Conservation (phyloP, 2,329 filamentous ascomycete species). For the Microdochium paspali region DNA sequence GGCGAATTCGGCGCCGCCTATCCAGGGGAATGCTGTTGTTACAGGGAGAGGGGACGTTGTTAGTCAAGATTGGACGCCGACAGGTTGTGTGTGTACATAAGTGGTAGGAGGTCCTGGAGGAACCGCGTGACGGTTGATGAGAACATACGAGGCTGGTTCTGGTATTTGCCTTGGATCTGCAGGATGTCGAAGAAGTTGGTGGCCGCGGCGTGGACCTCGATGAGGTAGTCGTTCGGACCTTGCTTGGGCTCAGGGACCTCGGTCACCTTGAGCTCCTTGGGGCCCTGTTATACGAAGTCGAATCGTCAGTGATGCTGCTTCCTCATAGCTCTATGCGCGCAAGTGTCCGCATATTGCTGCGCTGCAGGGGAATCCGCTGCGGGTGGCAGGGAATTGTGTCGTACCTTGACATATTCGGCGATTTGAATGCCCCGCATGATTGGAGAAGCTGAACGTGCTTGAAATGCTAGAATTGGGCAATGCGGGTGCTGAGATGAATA, state of each 20-base stretch:
- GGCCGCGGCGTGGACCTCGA: constrained; percentile 76
- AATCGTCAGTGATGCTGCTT: neutral
- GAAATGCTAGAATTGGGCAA: too few relatives aligned
- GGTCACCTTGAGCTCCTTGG: constrained; percentile 67
- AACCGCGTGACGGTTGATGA: too few relatives aligned
- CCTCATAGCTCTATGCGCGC: too few relatives aligned
- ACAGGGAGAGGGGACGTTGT: neutral
- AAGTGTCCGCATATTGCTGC: neutral
- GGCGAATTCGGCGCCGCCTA: constrained; percentile 79
- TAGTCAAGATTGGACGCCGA: neutral
- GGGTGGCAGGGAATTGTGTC: constrained; percentile 1
- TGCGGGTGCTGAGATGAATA: too few relatives aligned
- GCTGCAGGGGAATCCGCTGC: neutral
- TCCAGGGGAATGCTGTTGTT: constrained; percentile 64
- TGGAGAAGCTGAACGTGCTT: constrained; percentile 1
- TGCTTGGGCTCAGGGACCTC: constrained; percentile 68
- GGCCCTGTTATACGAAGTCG: constrained; percentile 46
- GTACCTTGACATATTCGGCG: constrained; percentile 64
- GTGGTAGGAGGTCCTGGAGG: too few relatives aligned
- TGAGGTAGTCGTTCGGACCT: constrained; percentile 66
- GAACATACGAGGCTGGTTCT: constrained; percentile 64
- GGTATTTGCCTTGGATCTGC: constrained; percentile 92
- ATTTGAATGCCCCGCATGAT: constrained; percentile 68
- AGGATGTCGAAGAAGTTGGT: constrained; percentile 98
- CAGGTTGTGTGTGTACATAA: too few relatives aligned